Evolutionary conservation across 228 moss, liverwort and hornwort species (phyloP), one percentile per base, ranked within the genome.

Genomic region (Sphagnum magellanicum): DNA sequence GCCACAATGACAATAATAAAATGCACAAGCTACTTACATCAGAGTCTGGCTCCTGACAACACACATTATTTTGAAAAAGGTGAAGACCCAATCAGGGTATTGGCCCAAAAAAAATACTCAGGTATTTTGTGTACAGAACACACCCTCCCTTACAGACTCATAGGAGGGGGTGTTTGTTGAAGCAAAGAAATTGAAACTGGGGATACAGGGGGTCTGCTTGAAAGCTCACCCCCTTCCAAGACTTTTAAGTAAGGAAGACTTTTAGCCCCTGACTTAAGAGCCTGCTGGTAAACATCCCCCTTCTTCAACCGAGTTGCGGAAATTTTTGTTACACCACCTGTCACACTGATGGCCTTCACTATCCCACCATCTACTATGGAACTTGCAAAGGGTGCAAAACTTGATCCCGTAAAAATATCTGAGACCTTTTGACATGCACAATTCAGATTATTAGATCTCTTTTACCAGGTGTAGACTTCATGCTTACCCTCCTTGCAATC

Each of bases 291-390:
- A 12, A 98, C 78, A 73, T 94, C 94, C 57, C 98, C 98, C 71
- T 98, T 98, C 70, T 98, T 98, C 50, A 98, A 70, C 70, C 90
- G 87, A 14, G 94, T 93, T 65, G 92, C 84, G 72, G 98, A 98
- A 72, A 98, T 75, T 68, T 78, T 88, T 9, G 87, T 76, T 67
- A 86, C 76, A 64, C 94, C 92, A 51, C 87, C 87, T 57, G 90
- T 89, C 8, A 98, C 80, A 76, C 76, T 88, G 16, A 98, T 71
- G 49, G 86, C 98, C 84, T 90, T 98, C 17, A 98, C 94, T 60
- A 92, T 65, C 5, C 88, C 86, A 65, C 90, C 89, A 51, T 70
- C 85, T 70, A 77, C 87, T n/a, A 90, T 63, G n/a, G 92, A 84
- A 48, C 76, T 87, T 67, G 83, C 78, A 85, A 98, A 98, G 59